These are phyloP conservation scores for Neurospora sp. DNA, from an alignment of 495 filamentous ascomycete genomes.

Conservation along the genomic window DNA sequence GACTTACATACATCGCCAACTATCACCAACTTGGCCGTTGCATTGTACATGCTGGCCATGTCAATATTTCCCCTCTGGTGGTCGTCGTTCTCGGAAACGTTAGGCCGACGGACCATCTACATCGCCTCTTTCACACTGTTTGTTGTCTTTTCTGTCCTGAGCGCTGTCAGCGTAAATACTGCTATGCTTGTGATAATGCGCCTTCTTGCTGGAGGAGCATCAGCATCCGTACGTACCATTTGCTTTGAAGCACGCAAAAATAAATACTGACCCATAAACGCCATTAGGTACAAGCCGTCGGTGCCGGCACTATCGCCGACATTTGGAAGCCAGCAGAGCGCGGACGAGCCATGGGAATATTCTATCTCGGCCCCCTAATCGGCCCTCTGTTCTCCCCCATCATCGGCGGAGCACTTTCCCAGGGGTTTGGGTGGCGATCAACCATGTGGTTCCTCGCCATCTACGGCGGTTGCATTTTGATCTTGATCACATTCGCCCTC, in stretches of 20 bases:
- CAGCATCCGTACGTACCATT: constrained; percentile 42
- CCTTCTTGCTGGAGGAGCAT: constrained; percentile 68
- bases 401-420: constrained; percentile 66
- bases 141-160: constrained; percentile 63
- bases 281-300: constrained; percentile 67
- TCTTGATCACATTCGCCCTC: constrained; percentile 55
- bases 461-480: constrained; percentile 57
- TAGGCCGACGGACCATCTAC: constrained; percentile 80
- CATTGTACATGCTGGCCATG: constrained; percentile 86
- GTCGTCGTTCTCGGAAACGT: constrained; percentile 78
- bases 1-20: constrained; percentile 58
- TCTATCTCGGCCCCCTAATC: constrained; percentile 81
- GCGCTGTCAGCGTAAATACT: constrained; percentile 65
- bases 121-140: constrained; percentile 73
- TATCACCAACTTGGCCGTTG: constrained; percentile 71
- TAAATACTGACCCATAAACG: background rate
- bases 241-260: background rate
- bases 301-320: constrained; percentile 87
- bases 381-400: constrained; percentile 82
- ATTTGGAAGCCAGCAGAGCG: constrained; percentile 77
- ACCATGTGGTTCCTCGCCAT: constrained; percentile 80
- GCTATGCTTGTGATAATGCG: constrained; percentile 82
- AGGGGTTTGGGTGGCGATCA: constrained; percentile 68
- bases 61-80: constrained; percentile 90
- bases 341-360: constrained; percentile 83